Evolutionary conservation across 768 basidiomycete genomes (phyloP).

Genomic region (Lentinula sp.): DNA sequence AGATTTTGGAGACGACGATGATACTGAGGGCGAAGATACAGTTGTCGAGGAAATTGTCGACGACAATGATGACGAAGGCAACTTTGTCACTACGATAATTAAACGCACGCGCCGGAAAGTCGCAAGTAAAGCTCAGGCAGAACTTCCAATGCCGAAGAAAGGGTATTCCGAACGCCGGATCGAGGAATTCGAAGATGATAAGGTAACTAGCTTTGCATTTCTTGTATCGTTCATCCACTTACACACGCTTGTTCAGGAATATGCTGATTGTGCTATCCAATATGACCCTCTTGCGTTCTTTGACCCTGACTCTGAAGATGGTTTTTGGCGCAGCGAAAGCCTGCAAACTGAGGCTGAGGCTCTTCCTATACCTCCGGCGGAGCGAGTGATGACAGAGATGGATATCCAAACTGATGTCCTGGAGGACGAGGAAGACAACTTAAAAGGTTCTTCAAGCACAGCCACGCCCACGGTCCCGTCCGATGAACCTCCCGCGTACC

Average conservation of each 20-base stretch:
- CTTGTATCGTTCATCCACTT: neutral
- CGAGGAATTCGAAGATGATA: constrained; percentile 2
- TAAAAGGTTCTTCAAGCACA: constrained; percentile 55
- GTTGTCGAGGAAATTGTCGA: constrained; percentile 74
- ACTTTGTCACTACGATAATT: neutral
- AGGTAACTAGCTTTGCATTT: neutral
- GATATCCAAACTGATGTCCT: constrained; percentile 61
- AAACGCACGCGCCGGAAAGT: constrained; percentile 9
- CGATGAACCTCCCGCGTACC: constrained; percentile 73
- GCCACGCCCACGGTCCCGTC: constrained; percentile 70
- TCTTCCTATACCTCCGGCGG: constrained; percentile 9
- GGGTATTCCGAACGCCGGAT: constrained; percentile 18
- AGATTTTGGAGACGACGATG: constrained; percentile 39
- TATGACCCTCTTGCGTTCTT: constrained; percentile 55
- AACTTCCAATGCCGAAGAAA: constrained; percentile 33
- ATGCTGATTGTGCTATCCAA: constrained; percentile 68
- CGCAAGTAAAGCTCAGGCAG: constrained; percentile 64
- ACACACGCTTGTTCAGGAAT: constrained; percentile 63
- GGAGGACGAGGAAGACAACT: constrained; percentile 34
- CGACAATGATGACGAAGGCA: constrained; percentile 10
- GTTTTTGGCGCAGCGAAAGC: constrained; percentile 23
- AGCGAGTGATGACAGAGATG: constrained; percentile 41
- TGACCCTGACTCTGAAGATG: constrained; percentile 3
- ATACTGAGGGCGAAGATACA: constrained; percentile 71
- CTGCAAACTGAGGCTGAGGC: constrained; percentile 59